Evolutionary conservation across 1,139 yeast genomes (phyloP).

Genomic region (Geotrichum macrosporum): DNA sequence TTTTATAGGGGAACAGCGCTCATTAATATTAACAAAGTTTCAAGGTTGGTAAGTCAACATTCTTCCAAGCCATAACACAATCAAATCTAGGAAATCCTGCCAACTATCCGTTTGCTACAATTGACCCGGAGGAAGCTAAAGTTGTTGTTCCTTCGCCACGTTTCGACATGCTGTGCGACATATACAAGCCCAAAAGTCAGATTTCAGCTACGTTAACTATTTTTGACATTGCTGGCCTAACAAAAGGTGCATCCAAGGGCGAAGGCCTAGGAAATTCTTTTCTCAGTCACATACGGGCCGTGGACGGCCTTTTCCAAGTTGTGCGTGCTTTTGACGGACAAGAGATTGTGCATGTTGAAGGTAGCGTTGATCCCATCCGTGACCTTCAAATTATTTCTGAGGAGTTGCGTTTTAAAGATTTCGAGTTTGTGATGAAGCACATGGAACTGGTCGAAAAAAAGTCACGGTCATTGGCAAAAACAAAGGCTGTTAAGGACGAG

Average conservation of each 20-base stretch:
- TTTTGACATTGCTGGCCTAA: constrained; percentile 92
- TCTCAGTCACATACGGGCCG: constrained; percentile 91
- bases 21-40: constrained; percentile 1
- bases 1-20: neutral
- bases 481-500: constrained; percentile 87
- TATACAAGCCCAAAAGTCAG: constrained; percentile 64
- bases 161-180: constrained; percentile 62
- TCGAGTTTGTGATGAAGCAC: constrained; percentile 83
- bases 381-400: constrained; percentile 84
- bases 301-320: constrained; percentile 92
- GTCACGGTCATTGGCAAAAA: constrained; percentile 38
- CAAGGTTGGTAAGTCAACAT: constrained; percentile 77
- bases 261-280: constrained; percentile 97
- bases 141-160: constrained; percentile 87
- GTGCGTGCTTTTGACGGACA: constrained; percentile 94
- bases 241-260: constrained; percentile 92
- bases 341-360: constrained; percentile 90
- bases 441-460: constrained; percentile 66
- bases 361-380: constrained; percentile 86
- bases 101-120: constrained; percentile 94
- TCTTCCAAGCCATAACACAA: constrained; percentile 62
- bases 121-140: constrained; percentile 96
- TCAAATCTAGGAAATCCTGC: constrained; percentile 94
- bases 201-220: constrained; percentile 88
- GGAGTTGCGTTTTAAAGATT: constrained; percentile 88